Base-by-base conservation (phyloP, 306 rosid species). In the Glycine soja region DNA sequence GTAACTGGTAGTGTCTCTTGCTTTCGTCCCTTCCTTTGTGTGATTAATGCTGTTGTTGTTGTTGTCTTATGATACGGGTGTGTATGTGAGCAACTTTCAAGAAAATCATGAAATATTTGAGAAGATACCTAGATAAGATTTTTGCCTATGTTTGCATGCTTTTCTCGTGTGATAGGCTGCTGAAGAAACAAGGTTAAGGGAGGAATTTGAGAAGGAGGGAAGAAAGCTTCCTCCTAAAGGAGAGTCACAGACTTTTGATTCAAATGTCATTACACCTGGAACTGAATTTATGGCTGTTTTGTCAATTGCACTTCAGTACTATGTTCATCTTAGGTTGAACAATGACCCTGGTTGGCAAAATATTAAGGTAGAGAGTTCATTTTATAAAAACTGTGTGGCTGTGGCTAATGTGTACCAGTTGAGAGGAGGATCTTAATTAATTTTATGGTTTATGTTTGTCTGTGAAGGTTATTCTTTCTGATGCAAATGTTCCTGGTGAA, bases 401-500 rank as follows among this genome's bases (percentile, higher is more conserved):
- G 34, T 54, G 65, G 70, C 53, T 69, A 64, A 19, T 46, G 48
- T 46, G 66, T 71, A 38, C 52, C 42, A 7, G 19, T 70, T 30
- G 38, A 19, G 62, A 68, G 75, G 62, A 62, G 64, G 61, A 12
- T 77, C 78, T 78, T 78, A 71, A 50, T 53, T 75, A 67, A 45
- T 52, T n/a, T 16, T 52, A 8, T 67, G n/a, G 43, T 18, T 65
- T 69, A 30, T 63, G 70, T 46, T 45, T 43, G 6, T 69, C 47
- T 70, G 73, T 81, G 83, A 84, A 95, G 99, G 99, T 95, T 72
- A 89, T 96, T 86, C 97, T 93, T 69, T 96, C 98, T 59, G 99
- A 96, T 90, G 99, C 99, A 63, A 96, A 96, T 91, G 99, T 96
- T 76, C 99, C 99, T 10, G 99, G 99, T 40, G 99, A 96, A 87